Evolutionary conservation across 352 stramenopile genomes (phyloP), one percentile per base, ranked within the genome.

Genomic region (Globisporangium irregulare): DNA sequence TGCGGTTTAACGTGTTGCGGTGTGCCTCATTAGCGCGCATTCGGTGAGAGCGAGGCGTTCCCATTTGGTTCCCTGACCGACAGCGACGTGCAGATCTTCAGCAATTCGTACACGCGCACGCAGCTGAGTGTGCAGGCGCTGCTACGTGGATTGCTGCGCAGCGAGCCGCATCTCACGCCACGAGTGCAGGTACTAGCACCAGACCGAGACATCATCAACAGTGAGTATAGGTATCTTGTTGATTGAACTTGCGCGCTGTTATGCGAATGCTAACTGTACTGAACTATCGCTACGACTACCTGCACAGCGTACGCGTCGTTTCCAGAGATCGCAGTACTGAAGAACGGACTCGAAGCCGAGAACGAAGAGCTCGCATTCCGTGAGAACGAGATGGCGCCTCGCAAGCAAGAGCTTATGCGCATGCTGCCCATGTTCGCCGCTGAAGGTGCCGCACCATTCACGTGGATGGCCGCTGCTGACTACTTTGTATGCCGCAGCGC

Each of bases 141-240:
- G 36, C 72, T 95, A 20, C 69, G 56, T 1, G 81, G 77, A 2
- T 71, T 95, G 56, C 65, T 91, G 7, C 62, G 62, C 3, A 73
- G 74, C 34, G 62, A 86, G 18, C 70, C 59, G 5, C 71, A 81
- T 6, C 34, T 89, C 27, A 64, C 58, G 8, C 82, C 78, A 46
- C 67, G 48, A 4, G 71, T 94, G 9, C 68, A 84, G 38, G 81
- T 94, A 32, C 70, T 94, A 3, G 77, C 81, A n/a, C 73, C 77
- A 1, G 73, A 91, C 62, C 67, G 70, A 25, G 85, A 94, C 70
- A 92, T 93, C 43, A 92, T 94, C 68, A 92, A 94, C 74, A 90
- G 87, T 94, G 62, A 62, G 79, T 76, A 27, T 10, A 57, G 18
- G 10, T 54, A 54, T 54, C 46, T 54, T 22, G n/a, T 22, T n/a